A percentile compares a stretch with the other conserved stretches of the same genome.
Evolutionary conservation across 805 yeast genomes (phyloP).

Genomic region (Sugiyamaella marilandica): DNA sequence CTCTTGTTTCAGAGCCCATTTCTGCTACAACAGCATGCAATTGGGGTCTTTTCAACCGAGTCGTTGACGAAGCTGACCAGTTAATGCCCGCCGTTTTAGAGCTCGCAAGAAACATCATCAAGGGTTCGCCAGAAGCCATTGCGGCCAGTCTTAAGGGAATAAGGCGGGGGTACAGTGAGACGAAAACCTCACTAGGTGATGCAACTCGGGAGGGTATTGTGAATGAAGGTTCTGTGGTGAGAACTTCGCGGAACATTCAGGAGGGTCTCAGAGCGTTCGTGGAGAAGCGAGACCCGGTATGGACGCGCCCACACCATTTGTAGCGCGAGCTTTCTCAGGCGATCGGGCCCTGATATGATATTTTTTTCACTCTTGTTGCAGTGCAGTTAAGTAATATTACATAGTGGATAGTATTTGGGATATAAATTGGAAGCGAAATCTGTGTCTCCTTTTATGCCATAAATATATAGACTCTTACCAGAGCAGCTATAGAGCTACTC

Average conservation of each 20-base stretch:
- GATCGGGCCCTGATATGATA: no score
- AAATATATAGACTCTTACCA: no score
- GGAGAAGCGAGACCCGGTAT: slow-evolving; percentile 24
- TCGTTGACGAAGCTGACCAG: slow-evolving; percentile 20
- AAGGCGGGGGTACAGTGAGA: slow-evolving; percentile 21
- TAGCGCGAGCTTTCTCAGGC: slow-evolving; percentile 6
- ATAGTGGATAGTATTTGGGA: no score
- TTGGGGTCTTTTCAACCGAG: slow-evolving; percentile 26
- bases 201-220: slow-evolving; percentile 18
- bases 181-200: slow-evolving; percentile 14
- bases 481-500: no score
- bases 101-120: slow-evolving; percentile 18
- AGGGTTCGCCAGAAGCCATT: slow-evolving; percentile 27
- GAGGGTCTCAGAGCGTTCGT: slow-evolving; percentile 25
- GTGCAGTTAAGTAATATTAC: no score
- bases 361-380: no score
- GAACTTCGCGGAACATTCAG: slow-evolving; percentile 13
- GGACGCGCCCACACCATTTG: slow-evolving; percentile 17
- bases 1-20: slow-evolving; percentile 26
- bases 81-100: slow-evolving; percentile 23
- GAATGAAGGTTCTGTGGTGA: slow-evolving; percentile 14
- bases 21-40: slow-evolving; percentile 23
- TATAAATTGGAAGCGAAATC: no score
- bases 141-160: slow-evolving; percentile 21
- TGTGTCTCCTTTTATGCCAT: no score